phyloP scores from a whole-genome alignment of 106 monocot species.

The Allium cepa region DNA sequence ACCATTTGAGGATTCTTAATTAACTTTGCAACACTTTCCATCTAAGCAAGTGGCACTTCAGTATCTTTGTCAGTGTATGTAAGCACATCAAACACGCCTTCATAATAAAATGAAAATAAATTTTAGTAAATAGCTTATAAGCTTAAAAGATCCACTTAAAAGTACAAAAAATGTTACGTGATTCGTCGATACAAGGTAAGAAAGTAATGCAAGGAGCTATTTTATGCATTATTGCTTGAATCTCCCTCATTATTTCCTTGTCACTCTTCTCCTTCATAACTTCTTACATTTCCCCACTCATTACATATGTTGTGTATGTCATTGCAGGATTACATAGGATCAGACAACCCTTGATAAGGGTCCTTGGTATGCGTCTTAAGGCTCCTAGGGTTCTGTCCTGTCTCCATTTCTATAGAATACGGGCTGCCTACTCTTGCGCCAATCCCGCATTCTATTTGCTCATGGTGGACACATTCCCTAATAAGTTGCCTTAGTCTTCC shows the following conservation, averaged over 20 bases:
- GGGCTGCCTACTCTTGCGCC: too few relatives aligned
- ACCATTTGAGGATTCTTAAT: slow-evolving; percentile 97
- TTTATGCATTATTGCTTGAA: slow-evolving; percentile 97
- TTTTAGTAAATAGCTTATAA: not conserved
- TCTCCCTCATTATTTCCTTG: slow-evolving; percentile 98
- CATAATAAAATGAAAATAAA: not conserved
- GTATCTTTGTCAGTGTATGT: slow-evolving; percentile 91
- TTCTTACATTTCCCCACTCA: too few relatives aligned
- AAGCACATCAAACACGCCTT: slow-evolving; percentile 89
- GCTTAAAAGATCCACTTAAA: not conserved
- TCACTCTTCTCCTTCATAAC: slow-evolving; percentile 70
- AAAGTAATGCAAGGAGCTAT: slow-evolving; percentile 93
- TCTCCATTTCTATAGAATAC: too few relatives aligned
- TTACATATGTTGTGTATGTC: too few relatives aligned
- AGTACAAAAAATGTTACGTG: slow-evolving; percentile 33
- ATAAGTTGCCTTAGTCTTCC: too few relatives aligned
- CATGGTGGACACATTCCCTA: too few relatives aligned
- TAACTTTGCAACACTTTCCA: slow-evolving; percentile 90
- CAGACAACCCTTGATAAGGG: too few relatives aligned
- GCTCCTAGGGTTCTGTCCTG: too few relatives aligned
- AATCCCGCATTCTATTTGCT: too few relatives aligned
- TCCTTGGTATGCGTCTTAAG: too few relatives aligned
- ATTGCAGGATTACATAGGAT: too few relatives aligned
- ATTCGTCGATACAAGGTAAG: slow-evolving; percentile 91
- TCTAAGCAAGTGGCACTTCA: slow-evolving; percentile 72